phyloP scores from a whole-genome alignment of 768 basidiomycete genomes.

The Obba rivulosa region DNA sequence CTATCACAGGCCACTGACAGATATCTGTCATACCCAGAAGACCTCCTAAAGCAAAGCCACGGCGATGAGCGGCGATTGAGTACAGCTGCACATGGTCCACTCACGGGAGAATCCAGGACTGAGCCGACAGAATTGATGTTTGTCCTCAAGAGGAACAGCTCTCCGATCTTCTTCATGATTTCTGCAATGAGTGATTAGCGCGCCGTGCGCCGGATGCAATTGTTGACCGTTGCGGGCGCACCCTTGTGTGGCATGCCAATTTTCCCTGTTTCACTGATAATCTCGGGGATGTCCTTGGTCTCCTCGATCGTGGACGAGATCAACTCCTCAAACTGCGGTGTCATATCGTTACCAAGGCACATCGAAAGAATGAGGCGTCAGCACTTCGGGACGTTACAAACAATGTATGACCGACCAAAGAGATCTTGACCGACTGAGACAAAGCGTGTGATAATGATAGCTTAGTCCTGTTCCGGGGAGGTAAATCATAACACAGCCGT shows the following conservation, averaged over 20 bases:
- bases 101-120: slow-evolving; percentile 90
- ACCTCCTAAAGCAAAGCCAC: slow-evolving; percentile 55
- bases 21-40: slow-evolving; percentile 68
- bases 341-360: too few species aligned
- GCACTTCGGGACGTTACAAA: too few species aligned
- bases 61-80: not conserved
- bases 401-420: slow-evolving; percentile 48
- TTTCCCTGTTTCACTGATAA: slow-evolving; percentile 90
- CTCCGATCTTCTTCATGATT: slow-evolving; percentile 97
- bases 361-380: not conserved
- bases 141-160: slow-evolving; percentile 87
- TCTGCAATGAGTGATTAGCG: slow-evolving; percentile 37
- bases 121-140: slow-evolving; percentile 96
- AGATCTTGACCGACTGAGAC: slow-evolving; percentile 96
- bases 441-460: slow-evolving; percentile 91
- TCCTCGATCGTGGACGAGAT: slow-evolving; percentile 93
- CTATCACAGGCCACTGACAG: not conserved
- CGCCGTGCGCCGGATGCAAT: not conserved
- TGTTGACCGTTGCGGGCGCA: slow-evolving; percentile 18
- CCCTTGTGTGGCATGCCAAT: slow-evolving; percentile 87
- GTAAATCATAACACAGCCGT: slow-evolving; percentile 5
- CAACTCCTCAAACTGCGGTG: slow-evolving; percentile 76
- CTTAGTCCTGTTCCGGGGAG: slow-evolving; percentile 67
- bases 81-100: slow-evolving; percentile 26
- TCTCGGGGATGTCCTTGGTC: slow-evolving; percentile 93